Conservation (phyloP, 345 rosid species). For the Hirschfeldia incana region DNA sequence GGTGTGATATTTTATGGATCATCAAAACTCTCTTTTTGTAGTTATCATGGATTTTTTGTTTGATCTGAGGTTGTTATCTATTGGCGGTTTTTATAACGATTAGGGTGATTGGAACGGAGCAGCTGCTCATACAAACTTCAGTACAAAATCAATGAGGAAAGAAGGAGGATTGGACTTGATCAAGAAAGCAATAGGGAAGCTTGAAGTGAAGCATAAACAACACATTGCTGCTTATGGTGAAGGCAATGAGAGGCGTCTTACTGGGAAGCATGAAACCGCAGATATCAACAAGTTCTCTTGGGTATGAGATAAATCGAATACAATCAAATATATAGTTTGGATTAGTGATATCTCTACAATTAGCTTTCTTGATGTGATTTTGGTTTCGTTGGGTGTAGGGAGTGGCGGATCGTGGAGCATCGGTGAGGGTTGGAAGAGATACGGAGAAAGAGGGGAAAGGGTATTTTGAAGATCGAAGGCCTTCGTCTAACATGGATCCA, state of each 20-base stretch:
- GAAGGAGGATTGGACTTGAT: slow-evolving; percentile 82
- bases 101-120: slow-evolving; percentile 99
- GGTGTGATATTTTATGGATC: slow-evolving; percentile 50
- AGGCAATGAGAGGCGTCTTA: slow-evolving; percentile 94
- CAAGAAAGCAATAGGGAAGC: slow-evolving; percentile 84
- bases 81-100: not conserved
- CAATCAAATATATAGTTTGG: not conserved
- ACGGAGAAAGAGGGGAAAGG: slow-evolving; percentile 77
- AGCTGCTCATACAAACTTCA: slow-evolving; percentile 94
- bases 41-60: not conserved
- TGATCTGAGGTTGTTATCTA: not conserved
- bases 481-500: slow-evolving; percentile 84
- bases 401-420: slow-evolving; percentile 74
- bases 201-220: slow-evolving; percentile 75
- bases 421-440: slow-evolving; percentile 75
- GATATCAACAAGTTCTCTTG: slow-evolving; percentile 79
- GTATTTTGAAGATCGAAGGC: slow-evolving; percentile 79
- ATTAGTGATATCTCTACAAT: not conserved
- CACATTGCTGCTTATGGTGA: slow-evolving; percentile 95
- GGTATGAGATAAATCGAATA: slow-evolving; percentile 46
- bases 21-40: slow-evolving; percentile 3
- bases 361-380: not conserved
- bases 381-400: slow-evolving; percentile 45
- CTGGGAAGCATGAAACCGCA: slow-evolving; percentile 94
- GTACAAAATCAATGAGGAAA: slow-evolving; percentile 94